Evolutionary conservation across 2,329 filamentous ascomycete genomes (phyloP).

Genomic region (Sphaerulina vaccinii): DNA sequence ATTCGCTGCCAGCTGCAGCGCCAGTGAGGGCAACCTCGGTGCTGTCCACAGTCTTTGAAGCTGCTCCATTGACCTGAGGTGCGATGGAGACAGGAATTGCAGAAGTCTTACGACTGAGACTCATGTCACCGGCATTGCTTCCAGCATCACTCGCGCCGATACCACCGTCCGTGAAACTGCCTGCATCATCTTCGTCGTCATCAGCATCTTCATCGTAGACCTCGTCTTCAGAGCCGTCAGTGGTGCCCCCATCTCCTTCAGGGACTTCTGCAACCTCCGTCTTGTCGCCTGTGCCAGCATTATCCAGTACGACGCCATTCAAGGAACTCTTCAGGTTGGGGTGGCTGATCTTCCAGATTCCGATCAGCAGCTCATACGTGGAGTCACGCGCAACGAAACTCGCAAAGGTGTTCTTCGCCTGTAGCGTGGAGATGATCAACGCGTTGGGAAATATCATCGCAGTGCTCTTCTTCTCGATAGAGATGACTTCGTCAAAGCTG

Average conservation of each 20-base stretch:
- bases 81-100: conserved; percentile 44
- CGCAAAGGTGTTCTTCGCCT: conserved; percentile 93
- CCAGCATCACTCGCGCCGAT: conserved; percentile 50
- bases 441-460: conserved; percentile 96
- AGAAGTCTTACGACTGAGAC: conserved; percentile 70
- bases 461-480: conserved; percentile 94
- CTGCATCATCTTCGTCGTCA: conserved; percentile 54
- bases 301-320: conserved; percentile 80
- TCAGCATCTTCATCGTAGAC: conserved; percentile 78
- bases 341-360: conserved; percentile 97
- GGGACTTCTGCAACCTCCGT: conserved; percentile 77
- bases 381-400: conserved; percentile 92
- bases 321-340: conserved; percentile 86
- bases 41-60: conserved; percentile 32
- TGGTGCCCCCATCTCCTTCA: conserved; percentile 47
- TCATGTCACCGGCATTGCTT: conserved; percentile 50
- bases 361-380: conserved; percentile 94
- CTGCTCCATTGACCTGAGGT: conserved; percentile 40
- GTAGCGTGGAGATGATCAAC: conserved; percentile 91
- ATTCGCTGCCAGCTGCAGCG: conserved; percentile 58
- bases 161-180: conserved; percentile 60
- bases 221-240: conserved; percentile 70
- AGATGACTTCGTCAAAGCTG: conserved; percentile 96
- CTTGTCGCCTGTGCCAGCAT: conserved; percentile 77
- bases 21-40: conserved; percentile 42